A percentile compares a stretch with the other conserved stretches of the same genome.
These are phyloP conservation scores for Umbelopsis sp. DNA, from an alignment of 192 early-diverging fungal species.

Conservation along the genomic window DNA sequence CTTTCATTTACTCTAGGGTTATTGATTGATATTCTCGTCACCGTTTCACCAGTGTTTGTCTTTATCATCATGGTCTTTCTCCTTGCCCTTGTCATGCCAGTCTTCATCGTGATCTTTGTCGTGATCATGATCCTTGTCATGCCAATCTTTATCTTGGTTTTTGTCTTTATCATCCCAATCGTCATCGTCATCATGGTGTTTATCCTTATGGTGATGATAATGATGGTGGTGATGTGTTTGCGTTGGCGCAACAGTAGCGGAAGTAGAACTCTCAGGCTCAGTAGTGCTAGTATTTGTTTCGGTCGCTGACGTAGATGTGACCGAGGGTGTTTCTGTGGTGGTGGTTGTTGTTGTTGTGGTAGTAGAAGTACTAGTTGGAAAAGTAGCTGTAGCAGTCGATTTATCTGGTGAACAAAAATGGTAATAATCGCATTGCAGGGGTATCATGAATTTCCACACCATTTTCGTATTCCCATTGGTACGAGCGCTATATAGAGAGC, in stretches of 20 bases:
- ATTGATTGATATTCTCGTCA: too few relatives aligned
- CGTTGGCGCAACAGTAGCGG: not conserved
- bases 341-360: not conserved
- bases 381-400: not conserved
- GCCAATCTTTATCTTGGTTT: not conserved
- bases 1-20: too few relatives aligned
- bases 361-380: not conserved
- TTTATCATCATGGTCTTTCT: not conserved
- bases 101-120: not conserved
- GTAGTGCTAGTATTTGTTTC: not conserved
- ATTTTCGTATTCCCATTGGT: not conserved
- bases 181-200: not conserved
- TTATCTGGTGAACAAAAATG: not conserved
- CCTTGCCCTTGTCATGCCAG: not conserved
- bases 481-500: not conserved
- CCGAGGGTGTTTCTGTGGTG: not conserved
- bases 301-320: not conserved
- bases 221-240: not conserved
- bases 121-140: not conserved
- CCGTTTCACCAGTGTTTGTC: not conserved
- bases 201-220: not conserved
- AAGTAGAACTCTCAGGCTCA: not conserved
- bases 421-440: not conserved
- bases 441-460: constrained; percentile 19
- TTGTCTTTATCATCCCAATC: not conserved